Evolutionary conservation across 148 eudicot genomes (phyloP), one percentile per base, ranked within the genome.

Genomic region (Camellia lanceoleosa): DNA sequence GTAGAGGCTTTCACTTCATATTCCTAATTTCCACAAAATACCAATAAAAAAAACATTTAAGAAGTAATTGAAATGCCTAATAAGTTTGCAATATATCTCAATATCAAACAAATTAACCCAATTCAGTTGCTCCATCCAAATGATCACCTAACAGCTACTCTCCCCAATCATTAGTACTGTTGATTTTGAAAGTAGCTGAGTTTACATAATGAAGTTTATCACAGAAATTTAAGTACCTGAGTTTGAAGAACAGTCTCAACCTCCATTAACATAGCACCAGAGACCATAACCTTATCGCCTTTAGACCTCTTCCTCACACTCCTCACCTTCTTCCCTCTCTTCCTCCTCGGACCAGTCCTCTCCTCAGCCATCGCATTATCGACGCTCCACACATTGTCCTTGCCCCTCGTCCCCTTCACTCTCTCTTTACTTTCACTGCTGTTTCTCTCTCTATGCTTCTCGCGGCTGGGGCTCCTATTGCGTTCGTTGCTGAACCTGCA

Each of bases 331-430:
- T 77, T 79, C 81, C 80, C 84, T 38, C 56, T 87, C 76, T 78
- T 88, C 81, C 82, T 86, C 77, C 82, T 89, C 69, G 78, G 79
- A 81, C 11, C 80, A 23, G 89, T 91, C 3, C 14, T 76, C 70
- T 56, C 85, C 80, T 78, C 73, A 71, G 89, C 97, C 47, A 81
- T 70, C 79, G 92, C 91, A 66, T 94, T 97, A 68, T 97, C 99
- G 23, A 94, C 49, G 65, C 99, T 97, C 99, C 99, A 97, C 55
- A 97, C 95, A 38, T 97, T 97, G 47, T 94, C 95, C 84, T 92
- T 96, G 46, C 90, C 93, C 80, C 87, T 89, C 5, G 38, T 30
- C 38, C 68, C 91, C 59, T 73, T 84, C 81, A 77, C 84, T 75
- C 79, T 85, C 84, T 74, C 91, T 38, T 83, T 75, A 13, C 69